Conservation (phyloP, 2,329 filamentous ascomycete genomes). For the Lithohypha guttulata region DNA sequence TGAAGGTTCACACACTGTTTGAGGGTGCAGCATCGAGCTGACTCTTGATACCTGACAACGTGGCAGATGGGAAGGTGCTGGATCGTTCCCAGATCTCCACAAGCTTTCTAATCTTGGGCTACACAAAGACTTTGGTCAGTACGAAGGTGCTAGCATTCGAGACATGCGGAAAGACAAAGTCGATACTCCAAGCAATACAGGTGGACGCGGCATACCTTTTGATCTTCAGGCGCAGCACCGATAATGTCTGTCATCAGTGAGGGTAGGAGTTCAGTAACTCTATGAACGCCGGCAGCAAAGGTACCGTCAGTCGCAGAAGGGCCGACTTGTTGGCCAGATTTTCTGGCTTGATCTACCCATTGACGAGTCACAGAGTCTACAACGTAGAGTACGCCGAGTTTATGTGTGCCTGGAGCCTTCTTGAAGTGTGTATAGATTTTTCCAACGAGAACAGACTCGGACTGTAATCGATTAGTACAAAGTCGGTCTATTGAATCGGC, state of each 20-base stretch:
- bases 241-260: slow-evolving; percentile 93
- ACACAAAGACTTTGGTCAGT: slow-evolving; percentile 34
- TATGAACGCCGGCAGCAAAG: slow-evolving; percentile 87
- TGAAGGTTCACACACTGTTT: slow-evolving; percentile 40
- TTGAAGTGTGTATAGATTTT: slow-evolving; percentile 97
- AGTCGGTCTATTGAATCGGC: no score
- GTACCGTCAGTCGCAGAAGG: slow-evolving; percentile 78
- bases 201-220: slow-evolving; percentile 70
- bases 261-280: slow-evolving; percentile 90
- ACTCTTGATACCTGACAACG: slow-evolving; percentile 75
- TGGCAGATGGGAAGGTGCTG: slow-evolving; percentile 70
- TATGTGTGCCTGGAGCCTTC: slow-evolving; percentile 87
- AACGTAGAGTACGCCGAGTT: slow-evolving; percentile 97
- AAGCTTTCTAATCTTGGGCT: slow-evolving; percentile 93
- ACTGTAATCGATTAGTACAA: slow-evolving; percentile 52
- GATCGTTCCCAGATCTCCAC: slow-evolving; percentile 97
- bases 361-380: slow-evolving; percentile 99
- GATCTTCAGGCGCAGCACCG: slow-evolving; percentile 75
- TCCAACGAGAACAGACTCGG: slow-evolving; percentile 86
- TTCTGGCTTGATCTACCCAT: slow-evolving; percentile 93
- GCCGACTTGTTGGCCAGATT: slow-evolving; percentile 70
- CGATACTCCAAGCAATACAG: not conserved
- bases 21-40: slow-evolving; percentile 49
- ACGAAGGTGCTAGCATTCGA: not conserved
- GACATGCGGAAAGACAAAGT: not conserved